Evolutionary conservation across 2,329 filamentous ascomycete species (phyloP), one percentile per base, ranked within the genome.

Genomic region (Neoscytalidium dimidiatum): DNA sequence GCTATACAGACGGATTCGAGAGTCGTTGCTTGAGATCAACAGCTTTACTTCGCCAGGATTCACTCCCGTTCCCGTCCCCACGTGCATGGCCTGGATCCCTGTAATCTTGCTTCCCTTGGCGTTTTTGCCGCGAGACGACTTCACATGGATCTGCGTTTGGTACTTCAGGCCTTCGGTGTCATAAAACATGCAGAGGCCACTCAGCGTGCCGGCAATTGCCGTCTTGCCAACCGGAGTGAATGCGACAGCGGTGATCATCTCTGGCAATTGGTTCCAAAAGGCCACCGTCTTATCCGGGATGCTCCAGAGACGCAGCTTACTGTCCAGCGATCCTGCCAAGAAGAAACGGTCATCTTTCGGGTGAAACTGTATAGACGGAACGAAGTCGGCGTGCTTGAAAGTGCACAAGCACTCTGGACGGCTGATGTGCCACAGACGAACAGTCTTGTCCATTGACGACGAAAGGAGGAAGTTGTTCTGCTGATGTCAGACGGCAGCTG

Each of bases 81-180:
- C 31, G n/a, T 53, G 33, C 44, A 61, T 60, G 4, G 49, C 46
- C 72, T 94, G 89, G 62, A 99, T 97, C 6, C 93, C 94, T 0
- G 95, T 98, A 70, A 99, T 97, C 75, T 99, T 99, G 80, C 93
- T 97, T 5, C 94, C 94, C 75, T 96, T 97, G 4, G 94, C 91
- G 73, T 97, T 98, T 74, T 93, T 94, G 2, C 95, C 94, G 66
- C 94, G 86, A 0, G 92, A 92, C 0, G 94, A 97, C 49, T 94
- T 89, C n/a, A 97, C 94, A 69, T 97, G 93, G 31, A 98, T 89
- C 74, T 97, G 93, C 1, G 90, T 90, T 69, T 92, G 86, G 62
- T 90, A 87, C 72, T 92, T 95, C 58, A 99, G 80, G 0, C 92
- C 92, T 71, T 98, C 93, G 0, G 95, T 99, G 64, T 97, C 92